phyloP scores from a whole-genome alignment of 495 filamentous ascomycete species.

The Chlorociboria aeruginascens region DNA sequence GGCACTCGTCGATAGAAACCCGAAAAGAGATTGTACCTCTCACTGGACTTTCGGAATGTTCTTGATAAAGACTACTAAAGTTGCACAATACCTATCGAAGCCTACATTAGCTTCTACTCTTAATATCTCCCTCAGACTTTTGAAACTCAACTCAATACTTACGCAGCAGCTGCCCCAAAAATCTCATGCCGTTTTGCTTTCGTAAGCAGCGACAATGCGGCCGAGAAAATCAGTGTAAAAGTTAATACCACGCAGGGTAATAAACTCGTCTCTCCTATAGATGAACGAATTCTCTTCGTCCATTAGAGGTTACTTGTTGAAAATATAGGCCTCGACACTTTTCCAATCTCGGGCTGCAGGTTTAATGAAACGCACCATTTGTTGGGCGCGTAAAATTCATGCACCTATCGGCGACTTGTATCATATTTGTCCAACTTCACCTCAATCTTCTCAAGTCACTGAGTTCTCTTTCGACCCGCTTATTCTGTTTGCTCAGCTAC shows the following conservation, averaged over 20 bases:
- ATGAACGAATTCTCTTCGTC: slow-evolving; percentile 8
- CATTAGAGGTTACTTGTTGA: slow-evolving; percentile 8
- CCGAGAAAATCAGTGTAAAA: slow-evolving; percentile 7
- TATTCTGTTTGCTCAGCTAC: neutral
- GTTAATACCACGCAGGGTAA: slow-evolving; percentile 11
- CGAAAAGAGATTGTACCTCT: no score
- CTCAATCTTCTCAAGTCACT: no score
- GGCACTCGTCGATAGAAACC: no score
- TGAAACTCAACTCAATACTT: neutral
- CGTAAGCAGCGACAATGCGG: slow-evolving; percentile 19
- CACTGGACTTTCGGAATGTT: neutral
- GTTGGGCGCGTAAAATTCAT: slow-evolving; percentile 17
- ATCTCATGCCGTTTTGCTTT: slow-evolving; percentile 24
- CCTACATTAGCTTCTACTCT: neutral
- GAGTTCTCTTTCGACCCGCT: neutral
- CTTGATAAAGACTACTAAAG: slow-evolving; percentile 7
- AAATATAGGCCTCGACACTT: slow-evolving; percentile 14
- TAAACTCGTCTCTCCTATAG: slow-evolving; percentile 16
- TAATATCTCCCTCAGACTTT: neutral
- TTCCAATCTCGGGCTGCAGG: slow-evolving; percentile 11
- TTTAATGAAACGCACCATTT: slow-evolving; percentile 11
- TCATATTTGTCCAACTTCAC: no score
- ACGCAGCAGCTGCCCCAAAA: slow-evolving; percentile 19
- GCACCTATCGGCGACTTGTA: slow-evolving; percentile 1
- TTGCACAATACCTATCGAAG: slow-evolving; percentile 6